These are phyloP conservation scores for Raphanus raphanistrum DNA, from an alignment of 345 rosid species.

Conservation along the genomic window DNA sequence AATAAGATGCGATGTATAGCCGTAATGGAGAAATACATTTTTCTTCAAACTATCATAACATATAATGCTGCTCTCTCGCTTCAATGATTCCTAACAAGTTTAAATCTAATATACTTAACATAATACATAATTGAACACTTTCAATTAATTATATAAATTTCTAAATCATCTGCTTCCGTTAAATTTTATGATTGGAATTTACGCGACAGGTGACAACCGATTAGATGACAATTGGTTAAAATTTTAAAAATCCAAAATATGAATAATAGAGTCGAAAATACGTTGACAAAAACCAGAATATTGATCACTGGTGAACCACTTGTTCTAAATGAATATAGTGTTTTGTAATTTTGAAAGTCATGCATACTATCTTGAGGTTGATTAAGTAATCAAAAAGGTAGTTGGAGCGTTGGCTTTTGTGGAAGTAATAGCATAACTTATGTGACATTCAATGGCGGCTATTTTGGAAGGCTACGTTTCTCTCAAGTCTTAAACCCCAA, in stretches of 20 bases:
- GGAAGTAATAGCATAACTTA: constrained; percentile 5
- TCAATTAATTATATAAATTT: not conserved
- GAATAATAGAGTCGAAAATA: constrained; percentile 6
- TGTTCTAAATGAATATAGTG: constrained; percentile 8
- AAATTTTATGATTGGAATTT: constrained; percentile 12
- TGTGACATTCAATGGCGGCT: constrained; percentile 35
- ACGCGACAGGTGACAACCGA: constrained; percentile 27
- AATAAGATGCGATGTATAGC: not conserved
- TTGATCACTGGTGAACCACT: constrained; percentile 13
- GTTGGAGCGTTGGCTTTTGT: constrained; percentile 30
- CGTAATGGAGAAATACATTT: not conserved
- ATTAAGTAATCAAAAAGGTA: constrained; percentile 11
- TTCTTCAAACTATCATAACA: constrained; percentile 7
- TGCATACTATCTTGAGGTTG: constrained; percentile 6
- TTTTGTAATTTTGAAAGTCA: constrained; percentile 3
- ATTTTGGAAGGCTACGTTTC: constrained; percentile 11
- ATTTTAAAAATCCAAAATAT: not conserved
- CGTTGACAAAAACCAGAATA: constrained; percentile 18
- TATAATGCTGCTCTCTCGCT: not conserved
- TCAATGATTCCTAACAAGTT: not conserved
- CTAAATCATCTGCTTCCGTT: not conserved
- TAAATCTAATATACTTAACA: not conserved
- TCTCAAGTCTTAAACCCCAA: not conserved
- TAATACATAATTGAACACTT: too few species aligned
- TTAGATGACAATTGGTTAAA: constrained; percentile 4